Percentiles rank a stretch among this genome's conserved stretches.
Evolutionary conservation across 2,329 filamentous ascomycete genomes (phyloP).

Genomic region (Diaporthe sp.): DNA sequence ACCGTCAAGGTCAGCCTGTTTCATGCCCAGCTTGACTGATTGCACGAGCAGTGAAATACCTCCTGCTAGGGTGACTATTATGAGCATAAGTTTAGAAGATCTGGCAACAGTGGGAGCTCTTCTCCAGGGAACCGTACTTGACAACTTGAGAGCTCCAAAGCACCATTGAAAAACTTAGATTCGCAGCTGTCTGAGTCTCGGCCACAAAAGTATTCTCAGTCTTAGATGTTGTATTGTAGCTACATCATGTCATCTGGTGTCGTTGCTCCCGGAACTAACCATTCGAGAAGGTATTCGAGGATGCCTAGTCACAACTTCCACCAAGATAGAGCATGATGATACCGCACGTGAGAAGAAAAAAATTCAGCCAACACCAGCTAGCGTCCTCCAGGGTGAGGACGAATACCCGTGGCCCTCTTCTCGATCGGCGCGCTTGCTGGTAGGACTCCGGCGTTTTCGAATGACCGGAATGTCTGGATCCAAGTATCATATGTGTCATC

Average conservation of each 20-base stretch:
- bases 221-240: not conserved
- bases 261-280: not conserved
- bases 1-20: not conserved
- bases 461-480: conserved; percentile 40
- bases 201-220: not conserved
- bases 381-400: conserved; percentile 17
- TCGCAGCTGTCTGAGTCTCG: not conserved
- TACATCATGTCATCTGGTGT: not conserved
- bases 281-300: not conserved
- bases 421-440: conserved; percentile 4
- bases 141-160: not conserved
- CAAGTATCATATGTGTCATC: conserved; percentile 40
- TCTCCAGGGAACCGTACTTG: not conserved
- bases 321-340: not conserved
- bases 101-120: not conserved
- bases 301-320: not conserved
- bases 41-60: not conserved
- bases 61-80: not conserved
- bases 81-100: not conserved
- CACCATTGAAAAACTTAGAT: too few relatives aligned
- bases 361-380: not conserved
- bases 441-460: conserved; percentile 41
- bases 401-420: conserved; percentile 2
- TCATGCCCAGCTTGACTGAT: not conserved
- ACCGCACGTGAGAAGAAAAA: not conserved